Conservation (phyloP, 148 eudicot genomes). For the Chenopodium album region DNA sequence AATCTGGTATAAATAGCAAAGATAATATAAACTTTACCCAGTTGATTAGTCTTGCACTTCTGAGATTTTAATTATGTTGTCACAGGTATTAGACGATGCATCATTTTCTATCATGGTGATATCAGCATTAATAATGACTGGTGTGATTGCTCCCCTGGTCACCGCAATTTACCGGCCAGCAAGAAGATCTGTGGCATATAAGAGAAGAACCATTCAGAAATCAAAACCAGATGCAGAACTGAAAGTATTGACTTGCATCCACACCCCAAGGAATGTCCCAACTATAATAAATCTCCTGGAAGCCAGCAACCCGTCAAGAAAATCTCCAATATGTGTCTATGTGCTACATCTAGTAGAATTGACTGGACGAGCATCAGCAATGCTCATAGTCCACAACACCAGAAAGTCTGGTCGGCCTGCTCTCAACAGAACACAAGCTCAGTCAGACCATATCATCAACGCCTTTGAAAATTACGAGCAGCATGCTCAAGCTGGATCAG, state of each 20-base stretch:
- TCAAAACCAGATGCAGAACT: slow-evolving; percentile 66
- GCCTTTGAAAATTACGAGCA: slow-evolving; percentile 67
- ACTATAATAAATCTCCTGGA: slow-evolving; percentile 74
- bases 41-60: neutral
- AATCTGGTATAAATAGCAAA: neutral
- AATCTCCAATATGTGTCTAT: slow-evolving; percentile 52
- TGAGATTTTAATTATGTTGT: neutral
- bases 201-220: slow-evolving; percentile 65
- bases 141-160: slow-evolving; percentile 61
- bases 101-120: slow-evolving; percentile 78
- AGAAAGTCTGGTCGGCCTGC: slow-evolving; percentile 56
- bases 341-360: slow-evolving; percentile 58
- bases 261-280: slow-evolving; percentile 67
- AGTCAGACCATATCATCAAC: slow-evolving; percentile 79
- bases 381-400: slow-evolving; percentile 79
- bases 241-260: slow-evolving; percentile 62
- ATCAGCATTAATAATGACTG: slow-evolving; percentile 67
- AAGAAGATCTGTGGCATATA: slow-evolving; percentile 56
- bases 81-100: slow-evolving; percentile 67
- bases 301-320: slow-evolving; percentile 55
- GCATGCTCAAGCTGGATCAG: slow-evolving; percentile 37
- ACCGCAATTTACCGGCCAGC: slow-evolving; percentile 67
- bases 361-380: slow-evolving; percentile 72
- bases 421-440: slow-evolving; percentile 68
- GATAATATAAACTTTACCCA: neutral